Conservation (phyloP, 2,329 filamentous ascomycete species). For the Parascedosporium putredinis region DNA sequence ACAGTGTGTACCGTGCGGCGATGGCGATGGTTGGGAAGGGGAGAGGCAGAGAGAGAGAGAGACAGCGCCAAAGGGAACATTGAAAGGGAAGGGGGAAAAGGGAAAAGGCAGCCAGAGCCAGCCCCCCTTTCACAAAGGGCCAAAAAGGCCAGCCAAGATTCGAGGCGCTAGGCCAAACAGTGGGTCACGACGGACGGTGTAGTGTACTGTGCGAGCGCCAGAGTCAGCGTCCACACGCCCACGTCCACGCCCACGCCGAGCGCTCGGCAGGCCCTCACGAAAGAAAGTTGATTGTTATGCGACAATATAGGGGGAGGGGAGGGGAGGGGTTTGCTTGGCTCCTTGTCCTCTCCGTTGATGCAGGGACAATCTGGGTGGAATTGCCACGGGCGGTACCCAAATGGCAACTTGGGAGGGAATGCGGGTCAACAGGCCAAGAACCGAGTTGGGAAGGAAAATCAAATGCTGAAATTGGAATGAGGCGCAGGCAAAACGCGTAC, state of each 20-base stretch:
- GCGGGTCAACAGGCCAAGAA: neutral
- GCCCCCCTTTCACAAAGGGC: no score
- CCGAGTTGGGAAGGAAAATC: slow-evolving; percentile 2
- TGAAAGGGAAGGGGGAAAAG: no score
- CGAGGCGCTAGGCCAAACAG: no score
- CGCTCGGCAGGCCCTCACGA: no score
- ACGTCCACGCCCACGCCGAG: neutral
- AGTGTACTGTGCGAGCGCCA: neutral
- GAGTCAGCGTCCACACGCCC: neutral
- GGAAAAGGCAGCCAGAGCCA: no score
- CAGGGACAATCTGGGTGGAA: neutral
- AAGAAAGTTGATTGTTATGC: neutral
- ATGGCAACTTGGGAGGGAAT: neutral
- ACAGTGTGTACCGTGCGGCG: neutral
- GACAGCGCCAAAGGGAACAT: no score
- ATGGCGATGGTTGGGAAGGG: no score
- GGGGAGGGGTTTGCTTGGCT: neutral
- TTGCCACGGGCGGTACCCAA: neutral
- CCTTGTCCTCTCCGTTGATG: neutral
- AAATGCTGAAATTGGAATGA: slow-evolving; percentile 2
- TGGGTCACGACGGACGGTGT: no score
- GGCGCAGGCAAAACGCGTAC: neutral
- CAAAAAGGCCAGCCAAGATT: neutral
- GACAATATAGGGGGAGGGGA: neutral
- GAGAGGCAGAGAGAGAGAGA: no score